Evolutionary conservation across 345 rosid genomes (phyloP), one percentile per base, ranked within the genome.

Genomic region (Conringia planisiliqua): DNA sequence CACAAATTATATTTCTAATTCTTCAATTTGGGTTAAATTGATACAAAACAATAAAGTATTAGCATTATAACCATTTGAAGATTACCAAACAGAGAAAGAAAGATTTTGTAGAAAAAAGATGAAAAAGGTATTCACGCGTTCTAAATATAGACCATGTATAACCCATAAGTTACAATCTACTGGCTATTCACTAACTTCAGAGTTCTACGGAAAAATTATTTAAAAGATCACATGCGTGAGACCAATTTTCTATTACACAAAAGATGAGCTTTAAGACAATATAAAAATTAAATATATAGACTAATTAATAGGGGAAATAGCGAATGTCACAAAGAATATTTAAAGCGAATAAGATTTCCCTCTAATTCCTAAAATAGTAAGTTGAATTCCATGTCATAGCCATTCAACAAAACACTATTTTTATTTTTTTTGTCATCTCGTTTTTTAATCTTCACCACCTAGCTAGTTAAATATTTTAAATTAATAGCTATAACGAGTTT

Each of bases 351-450:
- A 70, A 50, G 82, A 71, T 40, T 57, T 80, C 83, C 77, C 55
- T 82, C 68, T 79, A 82, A 74, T 71, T 40, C 78, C 83, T 83
- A 78, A 80, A 54, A 54, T 75, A 55, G 44, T 69, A 82, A 81
- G 82, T 80, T 85, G 90, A 84, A 75, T 68, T 87, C 88, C 95
- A 79, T 75, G 88, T 87, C 92, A 87, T 77, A 70, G 32, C 43
- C 63, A 55, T 72, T 79, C 85, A 80, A 50, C 29, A 11, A 50
- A 50, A 18, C 2, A 8, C 11, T 0, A 8, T 16, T 24, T 29
- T 29, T 29, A 0, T 30, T 32, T 13, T 22, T n/a, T 13, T 3
- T 62, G 10, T 26, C 4, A 4, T 42, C 14, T 26, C 22, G n/a
- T 14, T 42, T 57, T 57, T 35, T 20, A 60, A 3, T 38, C 30